Evolutionary conservation across 768 basidiomycete genomes (phyloP).

Genomic region (Leccinum fibrillosum): DNA sequence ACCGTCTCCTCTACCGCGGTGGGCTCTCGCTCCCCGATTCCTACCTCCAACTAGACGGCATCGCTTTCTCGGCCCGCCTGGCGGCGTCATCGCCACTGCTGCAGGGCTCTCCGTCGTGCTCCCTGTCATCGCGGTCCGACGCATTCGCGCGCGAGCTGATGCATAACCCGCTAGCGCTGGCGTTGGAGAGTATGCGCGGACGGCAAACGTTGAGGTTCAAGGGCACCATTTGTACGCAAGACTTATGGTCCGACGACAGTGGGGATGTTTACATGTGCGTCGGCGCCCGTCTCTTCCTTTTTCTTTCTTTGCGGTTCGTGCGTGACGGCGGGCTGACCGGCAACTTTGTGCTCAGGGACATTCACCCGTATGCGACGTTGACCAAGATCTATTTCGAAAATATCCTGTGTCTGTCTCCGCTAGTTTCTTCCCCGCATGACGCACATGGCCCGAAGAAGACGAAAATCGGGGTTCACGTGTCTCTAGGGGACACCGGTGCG

Average conservation of each 20-base stretch:
- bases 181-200: constrained; percentile 79
- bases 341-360: constrained; percentile 44
- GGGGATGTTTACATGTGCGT: constrained; percentile 49
- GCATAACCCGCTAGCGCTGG: constrained; percentile 66
- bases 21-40: constrained; percentile 74
- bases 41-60: constrained; percentile 64
- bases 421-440: constrained; percentile 25
- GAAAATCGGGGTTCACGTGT: constrained; percentile 55
- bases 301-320: neutral
- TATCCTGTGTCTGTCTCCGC: constrained; percentile 52
- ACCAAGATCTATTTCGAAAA: constrained; percentile 65
- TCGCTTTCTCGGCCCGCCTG: constrained; percentile 62
- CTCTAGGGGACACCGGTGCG: constrained; percentile 65
- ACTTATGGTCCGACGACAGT: constrained; percentile 58
- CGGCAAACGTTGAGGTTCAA: constrained; percentile 59
- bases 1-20: constrained; percentile 72
- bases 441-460: constrained; percentile 32
- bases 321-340: neutral
- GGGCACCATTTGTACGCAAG: constrained; percentile 47
- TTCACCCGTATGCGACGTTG: constrained; percentile 62
- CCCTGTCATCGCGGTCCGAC: constrained; percentile 23
- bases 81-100: constrained; percentile 28
- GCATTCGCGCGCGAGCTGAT: constrained; percentile 40
- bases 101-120: constrained; percentile 24
- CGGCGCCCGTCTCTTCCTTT: neutral